These are phyloP conservation scores for Monilinia aucupariae DNA, from an alignment of 2,329 filamentous ascomycete species.

Conservation along the genomic window DNA sequence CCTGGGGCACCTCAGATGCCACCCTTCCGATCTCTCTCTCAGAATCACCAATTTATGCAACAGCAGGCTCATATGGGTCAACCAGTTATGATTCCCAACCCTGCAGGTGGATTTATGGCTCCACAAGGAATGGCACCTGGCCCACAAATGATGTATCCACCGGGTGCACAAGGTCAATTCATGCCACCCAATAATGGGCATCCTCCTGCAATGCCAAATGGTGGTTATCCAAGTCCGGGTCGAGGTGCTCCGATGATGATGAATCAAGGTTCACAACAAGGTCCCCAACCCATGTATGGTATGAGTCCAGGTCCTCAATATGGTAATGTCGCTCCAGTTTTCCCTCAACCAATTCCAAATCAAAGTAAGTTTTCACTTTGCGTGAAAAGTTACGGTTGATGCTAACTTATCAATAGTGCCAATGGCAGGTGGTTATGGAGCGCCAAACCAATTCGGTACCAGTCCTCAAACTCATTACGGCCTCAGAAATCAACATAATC, in stretches of 20 bases:
- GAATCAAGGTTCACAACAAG: constrained; percentile 89
- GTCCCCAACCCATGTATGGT: constrained; percentile 57
- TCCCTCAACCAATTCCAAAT: constrained; percentile 62
- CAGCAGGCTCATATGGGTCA: constrained; percentile 65
- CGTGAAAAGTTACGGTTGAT: constrained; percentile 34
- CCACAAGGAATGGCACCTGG: constrained; percentile 66
- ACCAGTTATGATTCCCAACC: constrained; percentile 78
- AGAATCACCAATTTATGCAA: constrained; percentile 66
- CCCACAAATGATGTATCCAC: constrained; percentile 81
- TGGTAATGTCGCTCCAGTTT: constrained; percentile 48
- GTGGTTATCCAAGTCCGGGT: constrained; percentile 84
- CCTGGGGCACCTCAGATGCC: constrained; percentile 65
- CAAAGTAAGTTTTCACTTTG: constrained; percentile 55
- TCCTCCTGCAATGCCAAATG: constrained; percentile 56
- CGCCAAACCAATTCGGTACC: constrained; percentile 57
- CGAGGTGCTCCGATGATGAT: constrained; percentile 85
- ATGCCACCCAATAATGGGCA: constrained; percentile 53
- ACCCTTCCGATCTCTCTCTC: constrained; percentile 66
- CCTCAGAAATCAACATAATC: constrained; percentile 53
- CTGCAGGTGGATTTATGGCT: constrained; percentile 65
- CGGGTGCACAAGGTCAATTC: constrained; percentile 57
- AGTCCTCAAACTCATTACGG: constrained; percentile 53
- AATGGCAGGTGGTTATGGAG: constrained; percentile 56
- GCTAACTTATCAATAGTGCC: constrained; percentile 45
- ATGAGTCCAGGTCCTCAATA: constrained; percentile 63